Conservation (phyloP, 1,284 basidiomycete species). For the Marasmius oreades region DNA sequence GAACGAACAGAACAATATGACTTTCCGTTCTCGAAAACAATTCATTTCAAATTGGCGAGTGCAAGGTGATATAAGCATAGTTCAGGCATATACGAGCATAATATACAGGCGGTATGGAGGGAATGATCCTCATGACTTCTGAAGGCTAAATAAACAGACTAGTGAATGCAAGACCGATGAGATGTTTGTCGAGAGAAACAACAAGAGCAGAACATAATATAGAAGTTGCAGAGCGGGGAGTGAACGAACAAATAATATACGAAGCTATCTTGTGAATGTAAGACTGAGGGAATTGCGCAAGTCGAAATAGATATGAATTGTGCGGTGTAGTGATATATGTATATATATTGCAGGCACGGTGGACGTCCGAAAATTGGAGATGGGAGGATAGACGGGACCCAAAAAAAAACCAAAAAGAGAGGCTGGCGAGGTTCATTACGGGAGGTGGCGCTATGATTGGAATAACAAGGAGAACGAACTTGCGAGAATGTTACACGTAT, state of each 20-base stretch:
- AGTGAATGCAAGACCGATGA: constrained; percentile 1
- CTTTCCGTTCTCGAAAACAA: no score
- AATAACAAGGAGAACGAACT: background rate
- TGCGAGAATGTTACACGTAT: constrained; percentile 3
- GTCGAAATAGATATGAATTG: constrained; percentile 1
- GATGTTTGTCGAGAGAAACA: background rate
- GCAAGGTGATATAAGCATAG: background rate
- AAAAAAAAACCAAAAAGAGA: background rate
- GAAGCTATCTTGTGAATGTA: constrained; percentile 4
- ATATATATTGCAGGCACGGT: constrained; percentile 4
- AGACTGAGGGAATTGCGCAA: background rate
- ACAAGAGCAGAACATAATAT: constrained; percentile 1
- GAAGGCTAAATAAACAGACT: constrained; percentile 2
- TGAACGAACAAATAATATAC: background rate
- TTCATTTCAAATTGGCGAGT: background rate
- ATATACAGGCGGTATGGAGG: background rate
- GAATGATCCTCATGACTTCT: constrained; percentile 2
- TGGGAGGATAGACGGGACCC: background rate
- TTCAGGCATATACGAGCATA: background rate
- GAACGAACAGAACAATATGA: no score
- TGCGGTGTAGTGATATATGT: background rate
- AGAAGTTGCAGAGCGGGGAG: background rate
- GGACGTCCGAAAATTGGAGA: constrained; percentile 1
- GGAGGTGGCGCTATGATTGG: constrained; percentile 1
- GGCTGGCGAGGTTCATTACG: background rate